Evolutionary conservation across 148 eudicot genomes (phyloP), one percentile per base, ranked within the genome.

Genomic region (Fagopyrum esculentum): DNA sequence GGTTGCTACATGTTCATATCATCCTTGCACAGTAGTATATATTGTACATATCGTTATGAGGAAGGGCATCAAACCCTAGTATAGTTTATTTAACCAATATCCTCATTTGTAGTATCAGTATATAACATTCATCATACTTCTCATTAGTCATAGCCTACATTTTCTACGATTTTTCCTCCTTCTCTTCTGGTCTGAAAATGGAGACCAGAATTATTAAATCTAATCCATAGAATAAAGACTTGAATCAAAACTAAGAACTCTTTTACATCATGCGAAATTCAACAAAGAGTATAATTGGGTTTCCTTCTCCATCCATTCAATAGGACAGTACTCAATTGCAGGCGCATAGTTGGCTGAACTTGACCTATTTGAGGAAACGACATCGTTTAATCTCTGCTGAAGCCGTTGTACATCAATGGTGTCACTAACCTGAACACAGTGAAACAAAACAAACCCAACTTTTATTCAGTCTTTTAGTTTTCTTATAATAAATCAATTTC

Each of bases 341-440:
- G 70, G 45, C 13, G 45, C 70, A 64, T 64, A 64, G 12, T 11
- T 40, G 16, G n/a, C 13, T 64, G 70, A 40, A 15, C 17, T 6
- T 66, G 46, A 13, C 19, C 17, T 29, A 26, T 49, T 48, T 74
- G 56, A 63, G 51, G 11, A 63, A 54, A 78, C 79, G 45, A 82
- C 74, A 16, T 68, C 26, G 26, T 19, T 10, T 72, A 82, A 54
- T 68, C 79, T 75, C 61, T 69, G 76, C 0, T 82, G 79, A 64
- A 82, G 81, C 74, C 26, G 74, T 55, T 43, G 57, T 45, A 78
- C 54, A 45, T 82, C 77, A 55, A 82, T 47, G 76, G 9, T 16
- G 17, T 59, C 10, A 75, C 78, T 9, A 2, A 49, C 45, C 45
- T 72, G 51, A 49, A 69, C 79, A 63, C 10, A 40, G 49, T 17